These are phyloP conservation scores for Blastomyces silverae DNA, from an alignment of 2,329 filamentous ascomycete genomes.

Conservation along the genomic window DNA sequence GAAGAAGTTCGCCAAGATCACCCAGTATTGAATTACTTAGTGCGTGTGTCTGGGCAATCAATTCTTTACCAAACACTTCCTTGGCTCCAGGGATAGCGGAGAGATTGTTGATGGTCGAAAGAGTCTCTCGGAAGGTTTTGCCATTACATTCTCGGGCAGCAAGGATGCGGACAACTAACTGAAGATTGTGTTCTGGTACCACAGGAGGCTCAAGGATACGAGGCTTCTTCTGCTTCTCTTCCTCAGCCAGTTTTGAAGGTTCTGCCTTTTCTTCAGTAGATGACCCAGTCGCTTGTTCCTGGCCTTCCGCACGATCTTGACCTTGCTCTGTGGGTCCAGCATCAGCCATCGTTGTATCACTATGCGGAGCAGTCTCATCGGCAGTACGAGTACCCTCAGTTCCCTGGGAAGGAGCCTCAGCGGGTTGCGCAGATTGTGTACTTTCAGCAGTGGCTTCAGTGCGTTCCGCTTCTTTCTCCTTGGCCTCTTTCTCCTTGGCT, in stretches of 20 bases:
- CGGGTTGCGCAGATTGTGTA: neutral
- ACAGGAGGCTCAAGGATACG: constrained; percentile 68
- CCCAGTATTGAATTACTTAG: constrained; percentile 77
- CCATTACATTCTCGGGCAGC: constrained; percentile 93
- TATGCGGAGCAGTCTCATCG: constrained; percentile 24
- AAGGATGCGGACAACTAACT: constrained; percentile 92
- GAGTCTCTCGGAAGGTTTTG: constrained; percentile 95
- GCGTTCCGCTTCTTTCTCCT: constrained; percentile 32
- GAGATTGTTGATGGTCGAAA: constrained; percentile 97
- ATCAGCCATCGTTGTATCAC: constrained; percentile 40
- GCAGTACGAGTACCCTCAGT: constrained; percentile 24
- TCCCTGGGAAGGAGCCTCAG: neutral
- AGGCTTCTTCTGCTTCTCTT: constrained; percentile 53
- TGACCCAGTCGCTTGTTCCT: constrained; percentile 28
- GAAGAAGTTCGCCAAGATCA: constrained; percentile 76
- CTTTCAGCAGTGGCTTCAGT: constrained; percentile 20
- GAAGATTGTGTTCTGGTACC: constrained; percentile 81
- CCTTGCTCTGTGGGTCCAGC: constrained; percentile 26
- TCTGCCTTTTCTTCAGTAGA: constrained; percentile 35
- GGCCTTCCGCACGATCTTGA: constrained; percentile 38
- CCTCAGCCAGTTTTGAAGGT: constrained; percentile 39
- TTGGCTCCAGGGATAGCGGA: constrained; percentile 88
- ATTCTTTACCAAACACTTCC: constrained; percentile 82
- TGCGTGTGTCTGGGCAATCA: constrained; percentile 77
- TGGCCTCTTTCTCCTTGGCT: constrained; percentile 38